These are phyloP conservation scores for Amanita subjunquillea DNA, from an alignment of 768 basidiomycete species.

Conservation along the genomic window DNA sequence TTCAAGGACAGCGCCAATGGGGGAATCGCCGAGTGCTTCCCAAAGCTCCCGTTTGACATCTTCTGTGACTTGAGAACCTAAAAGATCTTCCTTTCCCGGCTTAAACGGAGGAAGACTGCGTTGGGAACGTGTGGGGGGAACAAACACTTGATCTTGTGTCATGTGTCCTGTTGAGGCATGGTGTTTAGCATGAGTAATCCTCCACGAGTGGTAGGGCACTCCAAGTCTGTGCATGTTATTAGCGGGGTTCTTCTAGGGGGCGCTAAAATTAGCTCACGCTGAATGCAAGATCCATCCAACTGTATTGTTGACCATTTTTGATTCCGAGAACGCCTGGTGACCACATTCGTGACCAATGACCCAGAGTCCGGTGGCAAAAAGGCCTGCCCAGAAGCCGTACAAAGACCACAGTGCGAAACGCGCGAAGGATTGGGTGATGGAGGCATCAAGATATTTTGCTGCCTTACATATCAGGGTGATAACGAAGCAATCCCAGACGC, in stretches of 20 bases:
- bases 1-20: constrained; percentile 52
- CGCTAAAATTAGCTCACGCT: constrained; percentile 36
- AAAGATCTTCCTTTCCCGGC: constrained; percentile 51
- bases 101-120: constrained; percentile 57
- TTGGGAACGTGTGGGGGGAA: constrained; percentile 79
- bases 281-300: constrained; percentile 93
- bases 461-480: constrained; percentile 61
- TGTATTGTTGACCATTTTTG: constrained; percentile 82
- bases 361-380: constrained; percentile 91
- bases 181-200: constrained; percentile 89
- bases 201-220: constrained; percentile 96
- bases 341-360: constrained; percentile 93
- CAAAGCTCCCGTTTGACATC: constrained; percentile 64
- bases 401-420: constrained; percentile 66
- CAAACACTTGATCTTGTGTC: constrained; percentile 93
- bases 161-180: constrained; percentile 92
- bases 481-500: constrained; percentile 66
- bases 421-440: constrained; percentile 53
- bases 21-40: constrained; percentile 90
- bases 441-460: constrained; percentile 51
- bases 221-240: constrained; percentile 47
- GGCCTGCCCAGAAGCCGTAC: constrained; percentile 75
- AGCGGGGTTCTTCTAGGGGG: background rate
- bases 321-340: constrained; percentile 93
- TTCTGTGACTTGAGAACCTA: constrained; percentile 54